These are phyloP conservation scores for Lasiosphaeris hirsuta DNA, from an alignment of 495 filamentous ascomycete genomes.

Conservation along the genomic window DNA sequence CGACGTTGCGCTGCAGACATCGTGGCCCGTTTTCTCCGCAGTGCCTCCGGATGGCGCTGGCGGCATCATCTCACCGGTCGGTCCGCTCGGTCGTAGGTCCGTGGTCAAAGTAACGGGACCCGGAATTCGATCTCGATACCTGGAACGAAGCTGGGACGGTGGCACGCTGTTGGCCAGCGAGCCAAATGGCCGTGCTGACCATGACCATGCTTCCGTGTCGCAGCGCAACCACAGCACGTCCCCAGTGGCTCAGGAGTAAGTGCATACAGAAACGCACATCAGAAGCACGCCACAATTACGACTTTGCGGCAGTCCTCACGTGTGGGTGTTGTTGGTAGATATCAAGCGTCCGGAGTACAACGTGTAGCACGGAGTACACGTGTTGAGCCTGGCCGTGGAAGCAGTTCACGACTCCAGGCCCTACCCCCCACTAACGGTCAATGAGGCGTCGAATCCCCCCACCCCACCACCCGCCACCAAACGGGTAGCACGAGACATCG, in stretches of 20 bases:
- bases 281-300: no score
- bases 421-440: conserved; percentile 2
- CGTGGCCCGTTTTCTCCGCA: conserved; percentile 1
- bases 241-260: no score
- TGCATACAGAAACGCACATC: no score
- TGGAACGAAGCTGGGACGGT: background rate
- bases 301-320: no score
- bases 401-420: background rate
- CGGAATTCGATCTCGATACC: conserved; percentile 4
- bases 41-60: conserved; percentile 8
- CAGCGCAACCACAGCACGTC: no score
- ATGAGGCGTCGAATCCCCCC: conserved; percentile 4
- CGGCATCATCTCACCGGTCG: conserved; percentile 5
- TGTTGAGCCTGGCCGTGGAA: no score
- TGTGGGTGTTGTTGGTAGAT: no score
- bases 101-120: background rate
- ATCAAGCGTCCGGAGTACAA: no score
- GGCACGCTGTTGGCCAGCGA: background rate
- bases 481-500: no score
- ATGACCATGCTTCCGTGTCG: background rate
- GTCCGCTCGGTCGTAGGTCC: no score
- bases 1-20: conserved; percentile 11
- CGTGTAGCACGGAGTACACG: no score
- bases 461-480: background rate
- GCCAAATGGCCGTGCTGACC: background rate